Conservation (phyloP, 345 rosid species). For the Geranium rotundifolium region DNA sequence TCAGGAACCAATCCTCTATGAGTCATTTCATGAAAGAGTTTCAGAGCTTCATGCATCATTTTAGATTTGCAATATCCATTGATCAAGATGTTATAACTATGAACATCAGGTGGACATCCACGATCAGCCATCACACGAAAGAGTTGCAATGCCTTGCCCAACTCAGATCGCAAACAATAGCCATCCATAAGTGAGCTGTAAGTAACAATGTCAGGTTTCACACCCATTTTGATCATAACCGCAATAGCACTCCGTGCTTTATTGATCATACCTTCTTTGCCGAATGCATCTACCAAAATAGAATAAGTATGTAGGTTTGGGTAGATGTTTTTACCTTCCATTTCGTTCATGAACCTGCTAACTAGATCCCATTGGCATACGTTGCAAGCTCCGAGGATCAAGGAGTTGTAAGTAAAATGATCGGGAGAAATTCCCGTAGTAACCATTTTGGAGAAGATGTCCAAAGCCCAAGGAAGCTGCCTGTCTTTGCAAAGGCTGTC, state of each 20-base stretch:
- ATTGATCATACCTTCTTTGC: constrained; percentile 14
- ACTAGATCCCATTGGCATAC: constrained; percentile 16
- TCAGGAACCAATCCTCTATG: no score
- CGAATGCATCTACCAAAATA: constrained; percentile 12
- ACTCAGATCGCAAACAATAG: constrained; percentile 17
- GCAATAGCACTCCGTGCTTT: constrained; percentile 19
- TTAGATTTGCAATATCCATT: no score
- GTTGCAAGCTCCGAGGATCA: no score
- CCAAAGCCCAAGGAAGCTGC: background rate
- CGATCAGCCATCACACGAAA: constrained; percentile 3
- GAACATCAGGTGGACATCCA: constrained; percentile 1
- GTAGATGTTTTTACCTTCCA: constrained; percentile 11
- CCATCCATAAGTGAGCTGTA: constrained; percentile 28
- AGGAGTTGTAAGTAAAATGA: no score
- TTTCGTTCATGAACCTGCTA: constrained; percentile 14
- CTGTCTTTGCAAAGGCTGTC: background rate
- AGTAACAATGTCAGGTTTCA: constrained; percentile 25
- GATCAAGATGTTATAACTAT: background rate
- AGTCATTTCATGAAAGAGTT: no score
- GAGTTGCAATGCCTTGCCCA: constrained; percentile 15
- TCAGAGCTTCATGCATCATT: no score
- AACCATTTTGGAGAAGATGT: no score
- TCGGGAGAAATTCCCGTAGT: no score
- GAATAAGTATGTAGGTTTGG: constrained; percentile 18
- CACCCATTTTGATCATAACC: constrained; percentile 16